Percentiles rank a stretch among this genome's conserved stretches.
Evolutionary conservation across 2,329 filamentous ascomycete genomes (phyloP).

Genomic region (Penicillium digitatum): DNA sequence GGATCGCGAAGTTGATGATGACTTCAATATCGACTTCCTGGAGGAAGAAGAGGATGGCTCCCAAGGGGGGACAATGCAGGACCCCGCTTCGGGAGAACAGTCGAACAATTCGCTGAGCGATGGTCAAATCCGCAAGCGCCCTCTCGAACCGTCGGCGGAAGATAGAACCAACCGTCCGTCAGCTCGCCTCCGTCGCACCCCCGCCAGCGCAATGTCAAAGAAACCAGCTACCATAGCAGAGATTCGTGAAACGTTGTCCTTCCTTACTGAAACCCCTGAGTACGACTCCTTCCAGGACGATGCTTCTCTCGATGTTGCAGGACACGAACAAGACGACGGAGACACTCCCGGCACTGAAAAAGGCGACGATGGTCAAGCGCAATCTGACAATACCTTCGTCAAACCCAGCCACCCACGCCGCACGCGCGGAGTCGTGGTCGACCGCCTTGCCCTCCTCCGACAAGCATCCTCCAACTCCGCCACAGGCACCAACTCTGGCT

Average conservation of each 20-base stretch:
- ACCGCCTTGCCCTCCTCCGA: slow-evolving; percentile 44
- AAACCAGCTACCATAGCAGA: slow-evolving; percentile 74
- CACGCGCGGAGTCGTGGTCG: slow-evolving; percentile 42
- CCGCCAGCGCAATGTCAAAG: slow-evolving; percentile 50
- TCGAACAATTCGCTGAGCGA: slow-evolving; percentile 19
- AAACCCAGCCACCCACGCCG: slow-evolving; percentile 37
- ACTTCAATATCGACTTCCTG: slow-evolving; percentile 73
- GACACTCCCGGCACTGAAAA: slow-evolving; percentile 17
- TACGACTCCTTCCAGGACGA: slow-evolving; percentile 54
- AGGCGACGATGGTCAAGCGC: slow-evolving; percentile 21
- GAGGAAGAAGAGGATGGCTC: slow-evolving; percentile 46
- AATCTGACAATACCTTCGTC: slow-evolving; percentile 25
- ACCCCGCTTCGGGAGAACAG: slow-evolving; percentile 18
- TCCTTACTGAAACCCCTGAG: slow-evolving; percentile 68
- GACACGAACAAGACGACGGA: slow-evolving; percentile 18
- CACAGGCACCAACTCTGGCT: slow-evolving; percentile 18
- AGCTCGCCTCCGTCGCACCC: slow-evolving; percentile 60
- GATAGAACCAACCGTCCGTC: slow-evolving; percentile 52
- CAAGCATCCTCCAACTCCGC: slow-evolving; percentile 46
- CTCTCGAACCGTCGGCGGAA: slow-evolving; percentile 38
- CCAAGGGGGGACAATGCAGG: slow-evolving; percentile 35
- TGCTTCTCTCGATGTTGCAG: slow-evolving; percentile 46
- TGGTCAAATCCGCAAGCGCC: slow-evolving; percentile 40
- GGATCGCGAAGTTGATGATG: slow-evolving; percentile 66
- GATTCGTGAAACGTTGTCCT: slow-evolving; percentile 77